Evolutionary conservation across 169 alveolate genomes (phyloP).

Genomic region (Eimeria maxima): DNA sequence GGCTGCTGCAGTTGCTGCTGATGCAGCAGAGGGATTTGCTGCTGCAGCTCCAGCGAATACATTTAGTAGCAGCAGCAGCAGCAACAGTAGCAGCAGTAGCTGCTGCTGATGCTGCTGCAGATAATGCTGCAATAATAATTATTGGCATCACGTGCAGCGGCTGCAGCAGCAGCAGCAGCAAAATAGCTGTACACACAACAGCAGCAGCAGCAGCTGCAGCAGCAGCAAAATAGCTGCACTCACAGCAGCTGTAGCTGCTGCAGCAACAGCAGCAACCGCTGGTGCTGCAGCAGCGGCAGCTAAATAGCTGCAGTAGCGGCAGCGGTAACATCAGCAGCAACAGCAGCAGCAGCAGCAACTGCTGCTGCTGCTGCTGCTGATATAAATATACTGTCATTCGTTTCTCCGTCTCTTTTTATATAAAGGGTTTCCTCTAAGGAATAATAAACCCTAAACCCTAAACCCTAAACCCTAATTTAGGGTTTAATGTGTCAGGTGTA

Average conservation of each 20-base stretch:
- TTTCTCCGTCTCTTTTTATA: background rate
- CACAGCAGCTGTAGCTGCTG: slow-evolving; percentile 30
- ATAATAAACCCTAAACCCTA: background rate
- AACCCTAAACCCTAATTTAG: slow-evolving; percentile 37
- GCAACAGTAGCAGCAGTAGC: too few relatives aligned
- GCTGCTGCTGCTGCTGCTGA: slow-evolving; percentile 20
- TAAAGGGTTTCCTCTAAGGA: background rate
- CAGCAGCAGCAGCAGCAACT: slow-evolving; percentile 38
- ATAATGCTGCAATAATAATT: too few relatives aligned
- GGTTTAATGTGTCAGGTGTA: background rate
- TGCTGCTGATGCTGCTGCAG: too few relatives aligned
- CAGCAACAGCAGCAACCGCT: background rate
- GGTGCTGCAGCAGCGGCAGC: background rate
- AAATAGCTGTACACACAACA: background rate
- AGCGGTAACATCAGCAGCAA: background rate
- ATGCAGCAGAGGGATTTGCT: too few relatives aligned
- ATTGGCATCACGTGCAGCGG: too few relatives aligned
- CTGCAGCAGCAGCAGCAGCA: background rate
- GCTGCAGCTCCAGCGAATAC: too few relatives aligned
- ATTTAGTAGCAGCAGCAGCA: too few relatives aligned
- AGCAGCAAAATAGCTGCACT: background rate
- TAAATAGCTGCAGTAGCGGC: slow-evolving; percentile 14
- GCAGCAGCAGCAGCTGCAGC: slow-evolving; percentile 9
- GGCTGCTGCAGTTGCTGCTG: background rate
- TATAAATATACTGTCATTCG: background rate